A percentile compares a stretch with the other conserved stretches of the same genome.
phyloP scores from a whole-genome alignment of 148 eudicot species.

The Spergularia marina region DNA sequence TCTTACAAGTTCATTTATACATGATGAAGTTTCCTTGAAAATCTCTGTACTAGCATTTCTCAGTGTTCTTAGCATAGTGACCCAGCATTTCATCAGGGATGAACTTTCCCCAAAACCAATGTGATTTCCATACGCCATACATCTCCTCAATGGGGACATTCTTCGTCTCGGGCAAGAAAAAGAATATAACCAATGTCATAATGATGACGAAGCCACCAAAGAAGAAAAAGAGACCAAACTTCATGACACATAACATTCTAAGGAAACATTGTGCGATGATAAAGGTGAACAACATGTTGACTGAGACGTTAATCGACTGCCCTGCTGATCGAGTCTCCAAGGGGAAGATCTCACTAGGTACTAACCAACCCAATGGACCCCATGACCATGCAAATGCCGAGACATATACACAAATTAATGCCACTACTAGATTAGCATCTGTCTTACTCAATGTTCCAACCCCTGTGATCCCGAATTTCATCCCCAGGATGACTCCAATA shows the following conservation, averaged over 20 bases:
- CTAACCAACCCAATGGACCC: constrained; percentile 46
- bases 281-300: constrained; percentile 45
- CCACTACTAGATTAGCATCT: constrained; percentile 12
- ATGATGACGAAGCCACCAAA: constrained; percentile 31
- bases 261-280: constrained; percentile 37
- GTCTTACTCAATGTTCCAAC: constrained; percentile 18
- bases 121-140: constrained; percentile 32
- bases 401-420: constrained; percentile 30
- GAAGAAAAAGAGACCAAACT: constrained; percentile 40
- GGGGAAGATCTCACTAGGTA: constrained; percentile 40
- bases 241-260: constrained; percentile 32
- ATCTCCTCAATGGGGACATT: constrained; percentile 40
- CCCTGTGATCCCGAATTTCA: constrained; percentile 20
- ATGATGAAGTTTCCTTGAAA: no score
- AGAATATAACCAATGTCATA: constrained; percentile 28
- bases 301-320: constrained; percentile 26
- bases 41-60: background rate
- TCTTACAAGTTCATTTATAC: no score
- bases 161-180: constrained; percentile 38
- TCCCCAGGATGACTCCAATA: constrained; percentile 14
- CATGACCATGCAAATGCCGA: constrained; percentile 39
- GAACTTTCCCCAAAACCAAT: constrained; percentile 39
- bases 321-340: constrained; percentile 40
- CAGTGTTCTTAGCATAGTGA: background rate
- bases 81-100: constrained; percentile 8